Percentiles rank a stretch among this genome's conserved stretches.
phyloP scores from a whole-genome alignment of 192 early-diverging fungal genomes.

The Ambispora gerdemannii region DNA sequence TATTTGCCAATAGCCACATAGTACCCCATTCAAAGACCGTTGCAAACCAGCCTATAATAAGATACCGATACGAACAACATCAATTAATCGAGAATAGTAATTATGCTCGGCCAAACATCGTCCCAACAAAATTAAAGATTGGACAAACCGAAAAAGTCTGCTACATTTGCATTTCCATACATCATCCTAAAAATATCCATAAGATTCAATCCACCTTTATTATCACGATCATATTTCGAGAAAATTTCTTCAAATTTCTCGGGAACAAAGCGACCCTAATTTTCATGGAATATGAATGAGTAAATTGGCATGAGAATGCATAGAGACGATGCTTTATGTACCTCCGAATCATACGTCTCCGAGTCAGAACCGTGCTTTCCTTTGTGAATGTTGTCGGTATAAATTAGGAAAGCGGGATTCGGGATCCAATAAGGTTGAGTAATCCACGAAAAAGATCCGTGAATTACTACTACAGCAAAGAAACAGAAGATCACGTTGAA shows the following conservation, averaged over 20 bases:
- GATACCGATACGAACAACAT: neutral
- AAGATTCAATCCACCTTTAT: constrained; percentile 36
- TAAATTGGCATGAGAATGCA: constrained; percentile 13
- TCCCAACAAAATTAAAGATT: neutral
- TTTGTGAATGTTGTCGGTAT: constrained; percentile 46
- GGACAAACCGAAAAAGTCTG: constrained; percentile 39
- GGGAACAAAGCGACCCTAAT: constrained; percentile 49
- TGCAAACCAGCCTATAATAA: neutral
- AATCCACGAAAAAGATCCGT: constrained; percentile 39
- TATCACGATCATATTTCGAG: constrained; percentile 37
- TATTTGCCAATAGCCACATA: neutral
- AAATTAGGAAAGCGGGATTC: constrained; percentile 48
- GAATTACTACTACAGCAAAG: constrained; percentile 39
- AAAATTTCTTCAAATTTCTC: constrained; percentile 56
- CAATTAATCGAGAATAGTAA: too few relatives aligned
- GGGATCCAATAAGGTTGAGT: constrained; percentile 44
- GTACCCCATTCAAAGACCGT: constrained; percentile 9
- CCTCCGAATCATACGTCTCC: constrained; percentile 44
- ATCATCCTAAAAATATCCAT: constrained; percentile 30
- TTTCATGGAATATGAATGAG: neutral
- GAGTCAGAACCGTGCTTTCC: constrained; percentile 53
- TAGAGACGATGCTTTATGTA: neutral
- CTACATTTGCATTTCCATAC: constrained; percentile 33
- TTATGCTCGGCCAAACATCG: too few relatives aligned
- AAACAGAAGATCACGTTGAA: constrained; percentile 45